phyloP scores from a whole-genome alignment of 2,329 filamentous ascomycete genomes.

The Colletotrichum higginsianum region DNA sequence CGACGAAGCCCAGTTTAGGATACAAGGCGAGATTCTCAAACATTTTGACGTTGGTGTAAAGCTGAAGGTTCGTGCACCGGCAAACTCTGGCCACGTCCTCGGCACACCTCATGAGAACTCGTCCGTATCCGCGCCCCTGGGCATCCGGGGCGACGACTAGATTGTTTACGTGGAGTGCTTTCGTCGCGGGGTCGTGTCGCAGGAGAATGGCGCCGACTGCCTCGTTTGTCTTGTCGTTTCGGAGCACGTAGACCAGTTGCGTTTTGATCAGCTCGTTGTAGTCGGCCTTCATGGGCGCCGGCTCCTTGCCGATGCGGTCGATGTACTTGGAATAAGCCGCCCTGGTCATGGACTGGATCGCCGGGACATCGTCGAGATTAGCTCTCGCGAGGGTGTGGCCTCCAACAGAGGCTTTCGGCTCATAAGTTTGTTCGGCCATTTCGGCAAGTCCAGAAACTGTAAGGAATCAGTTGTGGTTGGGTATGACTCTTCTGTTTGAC shows the following conservation, averaged over 20 bases:
- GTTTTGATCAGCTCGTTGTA: slow-evolving; percentile 49
- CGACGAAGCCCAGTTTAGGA: slow-evolving; percentile 49
- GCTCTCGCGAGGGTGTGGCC: neutral
- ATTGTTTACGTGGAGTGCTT: slow-evolving; percentile 10
- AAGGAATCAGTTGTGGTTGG: neutral
- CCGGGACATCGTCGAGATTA: slow-evolving; percentile 45
- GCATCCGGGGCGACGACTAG: neutral
- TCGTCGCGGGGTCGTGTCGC: neutral
- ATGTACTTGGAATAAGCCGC: slow-evolving; percentile 53
- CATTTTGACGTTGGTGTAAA: slow-evolving; percentile 28
- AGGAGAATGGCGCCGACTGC: slow-evolving; percentile 1
- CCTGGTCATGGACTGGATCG: slow-evolving; percentile 49
- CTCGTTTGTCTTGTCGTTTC: neutral
- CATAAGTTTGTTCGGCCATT: neutral
- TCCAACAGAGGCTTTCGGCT: neutral
- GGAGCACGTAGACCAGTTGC: slow-evolving; percentile 47
- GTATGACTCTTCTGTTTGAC: neutral
- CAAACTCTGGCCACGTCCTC: neutral
- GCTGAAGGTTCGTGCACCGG: neutral
- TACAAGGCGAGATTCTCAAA: slow-evolving; percentile 51
- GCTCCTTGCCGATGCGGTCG: slow-evolving; percentile 52
- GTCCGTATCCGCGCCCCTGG: slow-evolving; percentile 4
- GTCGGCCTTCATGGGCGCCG: slow-evolving; percentile 55
- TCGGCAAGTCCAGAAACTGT: neutral
- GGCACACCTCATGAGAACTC: neutral